Conservation (phyloP, 1,284 basidiomycete genomes). For the Ceratobasidium sp. region DNA sequence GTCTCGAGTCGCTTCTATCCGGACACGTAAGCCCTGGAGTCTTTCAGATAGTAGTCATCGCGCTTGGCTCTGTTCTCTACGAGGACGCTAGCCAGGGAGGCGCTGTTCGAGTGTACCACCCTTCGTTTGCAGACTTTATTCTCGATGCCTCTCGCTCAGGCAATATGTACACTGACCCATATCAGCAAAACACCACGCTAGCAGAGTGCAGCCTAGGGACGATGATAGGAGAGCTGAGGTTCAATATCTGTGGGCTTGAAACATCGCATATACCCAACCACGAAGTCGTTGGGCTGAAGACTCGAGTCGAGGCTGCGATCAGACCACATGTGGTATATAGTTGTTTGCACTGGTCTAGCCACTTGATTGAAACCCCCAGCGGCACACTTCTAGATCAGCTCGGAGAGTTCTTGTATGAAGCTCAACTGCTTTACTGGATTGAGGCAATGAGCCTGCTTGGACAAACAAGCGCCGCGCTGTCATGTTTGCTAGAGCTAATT, state of each 20-base stretch:
- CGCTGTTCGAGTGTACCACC: conserved; percentile 30
- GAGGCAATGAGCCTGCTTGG: conserved; percentile 34
- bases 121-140: conserved; percentile 39
- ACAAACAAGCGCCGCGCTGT: not conserved
- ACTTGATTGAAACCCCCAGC: not conserved
- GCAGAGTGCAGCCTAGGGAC: conserved; percentile 14
- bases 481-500: not conserved
- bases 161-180: conserved; percentile 2
- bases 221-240: conserved; percentile 5
- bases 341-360: conserved; percentile 20
- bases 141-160: conserved; percentile 11
- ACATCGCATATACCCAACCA: conserved; percentile 3
- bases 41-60: not conserved
- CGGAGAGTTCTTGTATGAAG: not conserved
- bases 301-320: not conserved
- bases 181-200: conserved; percentile 10
- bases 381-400: not conserved
- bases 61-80: conserved; percentile 33
- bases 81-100: not conserved
- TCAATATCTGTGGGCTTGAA: conserved; percentile 24
- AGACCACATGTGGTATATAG: conserved; percentile 1
- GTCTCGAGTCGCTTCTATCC: conserved; percentile 2
- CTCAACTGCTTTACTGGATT: conserved; percentile 33
- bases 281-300: conserved; percentile 8
- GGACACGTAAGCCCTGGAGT: not conserved